Conservation (phyloP, 306 rosid genomes). For the Dicorynia guianensis region DNA sequence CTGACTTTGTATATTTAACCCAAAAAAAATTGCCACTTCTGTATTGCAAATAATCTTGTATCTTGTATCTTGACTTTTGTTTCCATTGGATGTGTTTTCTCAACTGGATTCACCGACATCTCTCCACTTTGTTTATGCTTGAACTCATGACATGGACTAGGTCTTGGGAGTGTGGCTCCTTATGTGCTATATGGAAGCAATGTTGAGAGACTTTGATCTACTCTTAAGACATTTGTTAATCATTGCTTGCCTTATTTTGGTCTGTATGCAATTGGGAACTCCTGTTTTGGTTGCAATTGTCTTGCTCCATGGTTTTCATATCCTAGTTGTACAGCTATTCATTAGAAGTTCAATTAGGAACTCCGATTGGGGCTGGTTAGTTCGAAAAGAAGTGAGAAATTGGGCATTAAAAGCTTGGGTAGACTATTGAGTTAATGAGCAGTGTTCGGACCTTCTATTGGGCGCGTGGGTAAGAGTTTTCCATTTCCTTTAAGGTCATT, state of each 20-base stretch:
- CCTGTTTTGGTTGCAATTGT: conserved; percentile 75
- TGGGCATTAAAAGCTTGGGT: too few relatives aligned
- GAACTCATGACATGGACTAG: conserved; percentile 49
- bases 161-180: conserved; percentile 97
- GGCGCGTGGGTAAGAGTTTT: too few relatives aligned
- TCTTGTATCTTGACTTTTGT: not conserved
- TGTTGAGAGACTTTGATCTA: conserved; percentile 79
- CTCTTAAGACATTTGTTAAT: conserved; percentile 73
- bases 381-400: too few relatives aligned
- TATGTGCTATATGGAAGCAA: conserved; percentile 93
- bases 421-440: too few relatives aligned
- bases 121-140: conserved; percentile 9
- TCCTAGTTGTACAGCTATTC: conserved; percentile 80
- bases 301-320: conserved; percentile 89
- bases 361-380: too few relatives aligned
- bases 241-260: conserved; percentile 83
- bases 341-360: conserved; percentile 84
- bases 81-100: conserved; percentile 2
- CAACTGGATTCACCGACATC: not conserved
- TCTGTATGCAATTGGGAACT: conserved; percentile 71
- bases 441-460: too few relatives aligned
- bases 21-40: not conserved
- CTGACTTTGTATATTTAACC: not conserved
- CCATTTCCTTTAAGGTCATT: too few relatives aligned
- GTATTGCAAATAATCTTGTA: not conserved